phyloP scores from a whole-genome alignment of 345 rosid species.

The Clarkia xantiana region DNA sequence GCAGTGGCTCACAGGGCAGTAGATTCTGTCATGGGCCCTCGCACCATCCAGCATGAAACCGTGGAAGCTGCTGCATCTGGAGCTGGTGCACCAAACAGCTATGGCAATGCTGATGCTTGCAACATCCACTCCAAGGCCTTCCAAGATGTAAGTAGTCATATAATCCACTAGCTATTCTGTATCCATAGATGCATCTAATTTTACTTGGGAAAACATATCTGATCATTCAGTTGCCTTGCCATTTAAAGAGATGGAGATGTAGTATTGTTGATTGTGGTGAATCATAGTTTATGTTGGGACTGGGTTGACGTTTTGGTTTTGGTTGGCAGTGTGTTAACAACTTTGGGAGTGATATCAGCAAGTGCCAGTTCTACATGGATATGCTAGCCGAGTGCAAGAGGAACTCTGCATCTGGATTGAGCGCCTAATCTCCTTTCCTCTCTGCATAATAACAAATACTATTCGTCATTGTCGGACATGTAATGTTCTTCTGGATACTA shows the following conservation, averaged over 20 bases:
- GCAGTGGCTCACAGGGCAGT: slow-evolving; percentile 92
- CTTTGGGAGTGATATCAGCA: slow-evolving; percentile 64
- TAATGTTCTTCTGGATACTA: too few species aligned
- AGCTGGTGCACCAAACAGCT: slow-evolving; percentile 21
- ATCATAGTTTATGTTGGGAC: not conserved
- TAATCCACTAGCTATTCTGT: too few species aligned
- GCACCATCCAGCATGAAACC: slow-evolving; percentile 74
- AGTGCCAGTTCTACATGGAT: slow-evolving; percentile 94
- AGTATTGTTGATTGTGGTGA: too few species aligned
- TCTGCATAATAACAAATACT: too few species aligned
- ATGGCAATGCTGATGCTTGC: slow-evolving; percentile 45
- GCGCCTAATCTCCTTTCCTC: not conserved
- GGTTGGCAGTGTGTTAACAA: slow-evolving; percentile 49
- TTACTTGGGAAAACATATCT: too few species aligned
- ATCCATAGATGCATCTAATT: too few species aligned
- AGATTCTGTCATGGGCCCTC: slow-evolving; percentile 86
- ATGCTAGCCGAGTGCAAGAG: slow-evolving; percentile 74
- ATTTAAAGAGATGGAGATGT: too few species aligned
- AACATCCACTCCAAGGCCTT: slow-evolving; percentile 73
- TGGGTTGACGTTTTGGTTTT: not conserved
- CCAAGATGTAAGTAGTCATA: slow-evolving; percentile 51
- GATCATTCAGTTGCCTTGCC: too few species aligned
- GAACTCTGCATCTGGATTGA: slow-evolving; percentile 37
- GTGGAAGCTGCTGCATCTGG: slow-evolving; percentile 44
- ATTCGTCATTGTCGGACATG: too few species aligned